phyloP scores from a whole-genome alignment of 2,329 filamentous ascomycete genomes.

The Zymoseptoria brevis region DNA sequence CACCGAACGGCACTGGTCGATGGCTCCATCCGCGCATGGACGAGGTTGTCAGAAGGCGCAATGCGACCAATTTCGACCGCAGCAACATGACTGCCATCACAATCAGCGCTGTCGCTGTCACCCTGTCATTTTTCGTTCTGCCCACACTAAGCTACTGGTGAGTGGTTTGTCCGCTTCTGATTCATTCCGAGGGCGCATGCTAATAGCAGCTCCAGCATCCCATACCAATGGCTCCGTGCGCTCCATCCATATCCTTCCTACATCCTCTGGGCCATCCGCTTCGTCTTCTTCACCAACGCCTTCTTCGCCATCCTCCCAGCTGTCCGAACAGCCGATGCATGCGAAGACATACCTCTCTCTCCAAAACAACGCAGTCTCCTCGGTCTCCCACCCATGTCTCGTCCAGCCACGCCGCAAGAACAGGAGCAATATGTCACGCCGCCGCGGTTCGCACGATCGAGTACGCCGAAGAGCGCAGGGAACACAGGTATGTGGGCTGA shows the following conservation, averaged over 20 bases:
- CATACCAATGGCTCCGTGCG: conserved; percentile 11
- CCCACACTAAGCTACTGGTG: conserved; percentile 9
- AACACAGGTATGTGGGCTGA: conserved; percentile 32
- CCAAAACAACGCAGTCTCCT: conserved; percentile 79
- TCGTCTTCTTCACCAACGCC: conserved; percentile 57
- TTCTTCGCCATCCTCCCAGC: conserved; percentile 63
- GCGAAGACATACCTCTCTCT: conserved; percentile 84
- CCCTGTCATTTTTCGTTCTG: conserved; percentile 42
- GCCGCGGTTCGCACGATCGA: conserved; percentile 73
- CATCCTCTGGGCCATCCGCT: conserved; percentile 42
- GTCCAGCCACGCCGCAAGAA: conserved; percentile 58
- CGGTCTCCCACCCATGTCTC: conserved; percentile 61
- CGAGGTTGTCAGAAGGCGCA: conserved; percentile 76
- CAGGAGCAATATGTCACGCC: conserved; percentile 72
- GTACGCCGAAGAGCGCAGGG: conserved; percentile 56
- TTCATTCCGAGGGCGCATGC: neutral
- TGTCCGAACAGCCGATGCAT: conserved; percentile 62
- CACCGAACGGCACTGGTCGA: conserved; percentile 47
- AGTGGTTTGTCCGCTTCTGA: neutral
- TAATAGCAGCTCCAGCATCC: conserved; percentile 10
- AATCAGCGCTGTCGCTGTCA: conserved; percentile 55
- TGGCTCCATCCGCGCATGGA: conserved; percentile 86
- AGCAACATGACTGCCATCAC: conserved; percentile 63
- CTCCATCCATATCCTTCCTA: conserved; percentile 29
- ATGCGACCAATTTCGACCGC: conserved; percentile 69